phyloP scores from a whole-genome alignment of 331 rosid species.

The Acacia pycnantha region DNA sequence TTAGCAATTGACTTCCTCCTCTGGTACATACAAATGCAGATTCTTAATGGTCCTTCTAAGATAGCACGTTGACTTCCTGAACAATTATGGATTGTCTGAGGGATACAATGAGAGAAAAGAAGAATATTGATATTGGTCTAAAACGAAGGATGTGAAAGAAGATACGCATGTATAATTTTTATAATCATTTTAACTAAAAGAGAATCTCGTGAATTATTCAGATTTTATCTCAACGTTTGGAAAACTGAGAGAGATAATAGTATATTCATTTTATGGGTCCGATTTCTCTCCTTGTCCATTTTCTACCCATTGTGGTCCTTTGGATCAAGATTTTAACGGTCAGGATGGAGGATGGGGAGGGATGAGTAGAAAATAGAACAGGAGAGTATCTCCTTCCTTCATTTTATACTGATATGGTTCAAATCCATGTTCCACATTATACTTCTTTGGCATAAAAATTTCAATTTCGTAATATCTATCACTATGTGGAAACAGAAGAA shows the following conservation, averaged over 20 bases:
- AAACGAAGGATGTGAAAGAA: background rate
- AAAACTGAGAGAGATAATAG: too few species aligned
- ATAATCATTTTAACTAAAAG: background rate
- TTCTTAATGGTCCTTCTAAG: background rate
- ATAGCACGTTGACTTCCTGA: background rate
- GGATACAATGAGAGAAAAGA: background rate
- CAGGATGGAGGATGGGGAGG: too few species aligned
- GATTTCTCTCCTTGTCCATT: too few species aligned
- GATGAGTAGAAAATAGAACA: too few species aligned
- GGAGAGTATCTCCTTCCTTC: too few species aligned
- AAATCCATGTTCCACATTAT: background rate
- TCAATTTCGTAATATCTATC: background rate
- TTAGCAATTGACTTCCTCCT: background rate
- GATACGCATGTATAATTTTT: background rate
- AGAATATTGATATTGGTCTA: background rate
- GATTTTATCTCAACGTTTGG: too few species aligned
- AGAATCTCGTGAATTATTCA: too few species aligned
- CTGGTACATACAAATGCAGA: background rate
- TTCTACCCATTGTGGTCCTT: too few species aligned
- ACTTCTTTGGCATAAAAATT: background rate
- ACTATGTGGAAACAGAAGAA: background rate
- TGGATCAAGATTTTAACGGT: too few species aligned
- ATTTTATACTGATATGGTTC: background rate
- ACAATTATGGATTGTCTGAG: background rate
- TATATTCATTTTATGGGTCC: too few species aligned